phyloP scores from a whole-genome alignment of 345 rosid genomes.

The Hibiscus trionum region DNA sequence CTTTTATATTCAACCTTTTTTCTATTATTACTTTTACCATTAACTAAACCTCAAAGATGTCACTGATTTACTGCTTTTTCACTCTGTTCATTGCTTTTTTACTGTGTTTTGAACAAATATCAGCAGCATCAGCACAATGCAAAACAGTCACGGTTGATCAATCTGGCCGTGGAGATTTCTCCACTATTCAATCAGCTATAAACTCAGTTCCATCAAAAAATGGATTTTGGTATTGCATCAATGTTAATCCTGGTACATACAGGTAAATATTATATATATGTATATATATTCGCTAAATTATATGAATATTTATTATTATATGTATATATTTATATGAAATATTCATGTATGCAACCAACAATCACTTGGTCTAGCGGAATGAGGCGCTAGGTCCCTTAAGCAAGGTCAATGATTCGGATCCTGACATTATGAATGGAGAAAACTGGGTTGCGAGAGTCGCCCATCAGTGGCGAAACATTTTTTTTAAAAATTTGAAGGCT shows the following conservation, averaged over 20 bases:
- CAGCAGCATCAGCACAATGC: not conserved
- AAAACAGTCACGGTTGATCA: constrained; percentile 28
- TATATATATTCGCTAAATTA: too few relatives aligned
- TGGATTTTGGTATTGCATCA: constrained; percentile 42
- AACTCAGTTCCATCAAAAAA: constrained; percentile 45
- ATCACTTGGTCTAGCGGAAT: not conserved
- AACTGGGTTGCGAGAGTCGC: too few relatives aligned
- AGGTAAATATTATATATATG: constrained; percentile 24
- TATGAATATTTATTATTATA: too few relatives aligned
- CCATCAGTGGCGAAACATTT: too few relatives aligned
- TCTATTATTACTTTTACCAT: not conserved
- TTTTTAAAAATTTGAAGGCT: too few relatives aligned
- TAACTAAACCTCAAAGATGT: not conserved
- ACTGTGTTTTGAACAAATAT: not conserved
- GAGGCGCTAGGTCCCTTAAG: not conserved
- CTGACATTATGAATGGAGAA: too few relatives aligned
- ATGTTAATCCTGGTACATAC: constrained; percentile 40
- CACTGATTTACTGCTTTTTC: not conserved
- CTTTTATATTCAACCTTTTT: not conserved
- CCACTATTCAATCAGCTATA: constrained; percentile 53
- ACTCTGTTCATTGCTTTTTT: not conserved
- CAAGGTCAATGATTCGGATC: not conserved
- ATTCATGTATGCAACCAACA: not conserved
- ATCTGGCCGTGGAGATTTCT: constrained; percentile 42
- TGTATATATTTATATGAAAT: not conserved